Percentiles rank a stretch among this genome's conserved stretches.
These are phyloP conservation scores for Pichia occidentalis DNA, from an alignment of 805 yeast species.

Conservation along the genomic window DNA sequence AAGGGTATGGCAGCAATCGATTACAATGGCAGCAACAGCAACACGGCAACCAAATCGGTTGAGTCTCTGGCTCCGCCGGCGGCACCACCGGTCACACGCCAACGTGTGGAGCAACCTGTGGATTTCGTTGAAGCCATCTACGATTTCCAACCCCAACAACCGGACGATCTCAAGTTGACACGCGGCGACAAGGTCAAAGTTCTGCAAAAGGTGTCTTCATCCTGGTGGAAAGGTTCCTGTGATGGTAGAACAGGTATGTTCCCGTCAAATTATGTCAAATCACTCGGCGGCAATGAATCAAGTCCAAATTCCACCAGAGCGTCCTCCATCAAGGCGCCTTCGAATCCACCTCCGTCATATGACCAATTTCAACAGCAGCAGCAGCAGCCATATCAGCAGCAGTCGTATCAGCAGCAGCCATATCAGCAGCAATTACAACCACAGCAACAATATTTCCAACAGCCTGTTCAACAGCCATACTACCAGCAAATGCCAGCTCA, in stretches of 20 bases:
- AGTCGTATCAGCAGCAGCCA: slow-evolving; percentile 16
- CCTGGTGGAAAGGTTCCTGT: slow-evolving; percentile 86
- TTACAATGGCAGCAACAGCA: slow-evolving; percentile 17
- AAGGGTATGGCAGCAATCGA: slow-evolving; percentile 21
- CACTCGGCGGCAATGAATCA: slow-evolving; percentile 17
- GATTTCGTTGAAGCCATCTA: slow-evolving; percentile 63
- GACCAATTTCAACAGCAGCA: slow-evolving; percentile 2
- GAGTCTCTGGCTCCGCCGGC: slow-evolving; percentile 2
- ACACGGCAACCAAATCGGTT: slow-evolving; percentile 9
- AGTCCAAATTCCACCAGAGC: slow-evolving; percentile 3
- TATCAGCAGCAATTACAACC: slow-evolving; percentile 16
- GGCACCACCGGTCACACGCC: slow-evolving; percentile 6
- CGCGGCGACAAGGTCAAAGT: slow-evolving; percentile 68
- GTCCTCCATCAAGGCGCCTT: slow-evolving; percentile 9
- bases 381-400: slow-evolving; percentile 17
- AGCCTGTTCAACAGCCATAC: slow-evolving; percentile 15
- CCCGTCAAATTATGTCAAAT: slow-evolving; percentile 79
- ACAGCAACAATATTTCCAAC: slow-evolving; percentile 16
- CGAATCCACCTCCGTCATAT: slow-evolving; percentile 4
- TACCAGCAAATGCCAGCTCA: slow-evolving; percentile 16
- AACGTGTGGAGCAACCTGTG: no score
- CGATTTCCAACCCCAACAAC: slow-evolving; percentile 66
- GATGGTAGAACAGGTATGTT: slow-evolving; percentile 69
- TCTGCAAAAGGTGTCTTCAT: slow-evolving; percentile 65
- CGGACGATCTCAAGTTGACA: slow-evolving; percentile 60